These are phyloP conservation scores for Alnus glutinosa DNA, from an alignment of 306 rosid genomes.

Conservation along the genomic window DNA sequence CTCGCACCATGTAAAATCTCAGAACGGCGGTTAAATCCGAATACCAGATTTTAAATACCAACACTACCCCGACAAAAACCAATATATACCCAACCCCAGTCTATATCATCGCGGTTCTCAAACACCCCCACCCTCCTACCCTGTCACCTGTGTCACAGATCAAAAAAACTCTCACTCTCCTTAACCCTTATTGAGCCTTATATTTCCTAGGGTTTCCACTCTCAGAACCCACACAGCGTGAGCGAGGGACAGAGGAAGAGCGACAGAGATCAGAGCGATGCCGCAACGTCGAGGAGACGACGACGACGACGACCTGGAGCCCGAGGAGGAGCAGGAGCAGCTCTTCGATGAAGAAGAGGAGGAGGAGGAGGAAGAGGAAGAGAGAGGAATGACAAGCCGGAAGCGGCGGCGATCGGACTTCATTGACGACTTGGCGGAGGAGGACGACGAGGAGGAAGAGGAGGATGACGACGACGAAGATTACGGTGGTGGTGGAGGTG, in stretches of 20 bases:
- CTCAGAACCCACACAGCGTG: too few species aligned
- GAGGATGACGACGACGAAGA: conserved; percentile 59
- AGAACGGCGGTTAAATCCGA: too few species aligned
- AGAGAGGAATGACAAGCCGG: conserved; percentile 39
- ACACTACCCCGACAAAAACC: too few species aligned
- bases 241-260: neutral
- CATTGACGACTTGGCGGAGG: conserved; percentile 74
- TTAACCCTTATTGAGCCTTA: neutral
- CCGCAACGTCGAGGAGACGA: conserved; percentile 49
- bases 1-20: too few species aligned
- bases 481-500: conserved; percentile 29
- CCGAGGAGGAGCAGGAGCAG: conserved; percentile 77
- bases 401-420: conserved; percentile 67
- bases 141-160: neutral
- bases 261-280: conserved; percentile 29
- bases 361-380: conserved; percentile 73
- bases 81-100: too few species aligned
- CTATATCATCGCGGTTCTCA: too few species aligned
- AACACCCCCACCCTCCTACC: too few species aligned
- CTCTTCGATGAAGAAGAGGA: conserved; percentile 53
- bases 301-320: conserved; percentile 57
- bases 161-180: neutral
- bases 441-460: conserved; percentile 80
- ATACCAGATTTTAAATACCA: too few species aligned
- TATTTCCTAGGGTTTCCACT: neutral